phyloP scores from a whole-genome alignment of 805 yeast genomes.

The Candida peoriensis region DNA sequence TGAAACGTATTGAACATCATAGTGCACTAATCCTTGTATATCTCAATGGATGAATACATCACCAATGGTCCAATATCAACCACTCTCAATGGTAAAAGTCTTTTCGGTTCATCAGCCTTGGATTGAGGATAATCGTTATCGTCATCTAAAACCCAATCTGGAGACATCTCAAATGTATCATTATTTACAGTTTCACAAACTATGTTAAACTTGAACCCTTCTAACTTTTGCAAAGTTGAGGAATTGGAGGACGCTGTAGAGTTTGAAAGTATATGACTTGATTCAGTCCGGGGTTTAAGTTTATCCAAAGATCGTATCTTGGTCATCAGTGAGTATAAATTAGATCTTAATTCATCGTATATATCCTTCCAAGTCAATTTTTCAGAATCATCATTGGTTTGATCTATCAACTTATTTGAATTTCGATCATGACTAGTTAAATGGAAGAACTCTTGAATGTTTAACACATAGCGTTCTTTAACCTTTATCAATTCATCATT shows the following conservation, averaged over 20 bases:
- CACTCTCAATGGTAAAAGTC: slow-evolving; percentile 3
- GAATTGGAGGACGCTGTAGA: too few relatives aligned
- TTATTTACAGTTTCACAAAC: slow-evolving; percentile 12
- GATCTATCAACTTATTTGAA: slow-evolving; percentile 5
- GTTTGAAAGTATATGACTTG: too few relatives aligned
- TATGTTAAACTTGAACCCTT: slow-evolving; percentile 8
- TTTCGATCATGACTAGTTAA: slow-evolving; percentile 3
- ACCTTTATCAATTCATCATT: slow-evolving; percentile 26
- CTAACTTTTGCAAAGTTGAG: neutral
- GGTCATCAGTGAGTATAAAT: slow-evolving; percentile 13
- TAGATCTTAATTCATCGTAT: slow-evolving; percentile 17
- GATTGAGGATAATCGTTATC: slow-evolving; percentile 6
- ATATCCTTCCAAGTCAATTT: slow-evolving; percentile 8
- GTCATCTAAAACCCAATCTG: slow-evolving; percentile 19
- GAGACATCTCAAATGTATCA: slow-evolving; percentile 5
- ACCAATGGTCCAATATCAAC: slow-evolving; percentile 31
- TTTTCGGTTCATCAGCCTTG: slow-evolving; percentile 7
- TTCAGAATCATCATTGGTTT: slow-evolving; percentile 6
- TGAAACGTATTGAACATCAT: too few relatives aligned
- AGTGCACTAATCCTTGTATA: neutral
- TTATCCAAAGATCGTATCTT: slow-evolving; percentile 8
- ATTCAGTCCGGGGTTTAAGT: too few relatives aligned
- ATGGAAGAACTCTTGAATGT: slow-evolving; percentile 27
- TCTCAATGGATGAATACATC: slow-evolving; percentile 34
- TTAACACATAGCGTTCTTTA: slow-evolving; percentile 35